Base-by-base conservation (phyloP, 108 stramenopile species). In the Discostella pseudostelligera region DNA sequence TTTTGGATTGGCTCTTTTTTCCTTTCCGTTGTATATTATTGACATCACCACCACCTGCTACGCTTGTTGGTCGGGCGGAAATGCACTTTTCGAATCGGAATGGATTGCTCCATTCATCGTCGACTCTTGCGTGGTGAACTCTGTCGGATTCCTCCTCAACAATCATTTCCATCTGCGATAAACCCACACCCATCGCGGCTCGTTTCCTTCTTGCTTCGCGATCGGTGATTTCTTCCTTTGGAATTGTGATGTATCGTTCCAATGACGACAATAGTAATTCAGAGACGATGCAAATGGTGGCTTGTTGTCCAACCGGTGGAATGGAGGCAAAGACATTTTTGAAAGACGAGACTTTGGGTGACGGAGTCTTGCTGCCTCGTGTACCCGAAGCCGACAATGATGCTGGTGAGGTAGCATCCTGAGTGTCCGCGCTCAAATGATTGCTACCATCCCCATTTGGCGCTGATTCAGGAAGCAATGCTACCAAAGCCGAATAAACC, bases 401-500 rank as follows among this genome's bases (percentile, higher is more conserved):
- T 29, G 50, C 39, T 13, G 74, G 66, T 9, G 74, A 67, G 7
- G 46, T 26, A 29, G 74, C 55, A n/a, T 67, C 66, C 45, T 67
- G 66, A 7, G 74, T 48, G 29, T 56, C 53, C 29, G 45, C 29
- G 32, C 42, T 53, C 0, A 14, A 32, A 32, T 55, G 4, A 2
- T 12, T 36, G 28, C 2, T 13, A 35, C 5, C 28, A 28, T 28
- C 51, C 8, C 26, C 13, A 45, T 53, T 4, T 39, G 43, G 49
- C 19, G 46, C 54, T 12, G 46, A 35, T 3, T 39, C 19, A 2
- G 79, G 74, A 8, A 76, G 53, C 17, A 76, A 25, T 17, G 62
- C 69, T 28, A 71, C 47, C 35, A 80, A 42, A 4, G 74, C 65
- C 2, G 70, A 65, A 56, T 80, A 80, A 12, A 67, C 75, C 19